Evolutionary conservation across 495 filamentous ascomycete species (phyloP), one percentile per base, ranked within the genome.

Genomic region (Hypoxylon intermedium): DNA sequence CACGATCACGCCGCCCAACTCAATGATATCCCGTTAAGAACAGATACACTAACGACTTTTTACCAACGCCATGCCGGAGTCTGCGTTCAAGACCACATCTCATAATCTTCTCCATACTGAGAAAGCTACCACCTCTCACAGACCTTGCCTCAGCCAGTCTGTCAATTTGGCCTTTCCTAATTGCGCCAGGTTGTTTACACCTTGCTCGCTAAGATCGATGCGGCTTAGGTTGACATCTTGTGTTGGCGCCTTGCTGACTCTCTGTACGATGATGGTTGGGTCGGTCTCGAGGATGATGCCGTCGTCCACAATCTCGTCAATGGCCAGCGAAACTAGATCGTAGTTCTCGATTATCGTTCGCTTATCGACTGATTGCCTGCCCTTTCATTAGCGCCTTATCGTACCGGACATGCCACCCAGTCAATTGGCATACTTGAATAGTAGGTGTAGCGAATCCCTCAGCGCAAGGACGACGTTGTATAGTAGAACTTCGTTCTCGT

Each of bases 281-380:
- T 99, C 94, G 0, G 92, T 97, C 78, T 99, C 94, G 9, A 99
- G 82, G 60, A 98, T 92, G 61, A 99, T 92, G 24, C 94, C 94
- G 63, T 98, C 94, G 74, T 98, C 94, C 24, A 96, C 87, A 51
- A 96, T 91, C 74, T 99, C 94, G 74, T 99, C 94, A 51, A 98
- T 89, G 37, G 93, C 89, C 16, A 99, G 82, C 16, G 92, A 89
- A 52, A 96, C 89, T 6, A 82, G 83, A 69, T 98, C 94, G 79
- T 97, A 98, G 82, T 97, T 97, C 77, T 99, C 94, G 68, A 97
- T 86, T 58, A 98, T 90, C 7, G 93, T 98, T 58, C 94, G 90
- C 81, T 97, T 97, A 80, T 99, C 94, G 48, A 92, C 92, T 19
- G 91, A 90, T 76, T 93, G 93, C 74, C 89, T 93, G 6, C 6